phyloP scores from a whole-genome alignment of 164 flowering plant genomes.

The Magnolia sinica region DNA sequence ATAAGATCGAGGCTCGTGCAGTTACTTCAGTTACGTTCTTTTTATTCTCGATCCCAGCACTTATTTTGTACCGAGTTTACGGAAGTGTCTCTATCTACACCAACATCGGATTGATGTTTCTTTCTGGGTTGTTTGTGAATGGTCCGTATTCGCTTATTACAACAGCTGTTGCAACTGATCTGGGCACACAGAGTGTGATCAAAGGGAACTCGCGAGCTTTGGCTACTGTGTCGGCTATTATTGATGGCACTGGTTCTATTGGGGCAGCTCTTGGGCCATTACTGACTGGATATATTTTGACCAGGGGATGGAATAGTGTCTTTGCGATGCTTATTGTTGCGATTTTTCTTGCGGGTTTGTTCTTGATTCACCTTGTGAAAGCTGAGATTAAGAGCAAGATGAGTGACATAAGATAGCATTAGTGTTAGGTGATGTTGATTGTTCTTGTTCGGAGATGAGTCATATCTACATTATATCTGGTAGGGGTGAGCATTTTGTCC shows the following conservation, averaged over 20 bases:
- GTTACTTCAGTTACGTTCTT: conserved; percentile 70
- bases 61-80: conserved; percentile 61
- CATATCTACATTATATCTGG: neutral
- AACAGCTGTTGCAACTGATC: conserved; percentile 96
- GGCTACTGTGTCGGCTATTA: conserved; percentile 97
- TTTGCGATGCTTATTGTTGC: conserved; percentile 77
- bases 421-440: neutral
- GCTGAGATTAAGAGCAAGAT: conserved; percentile 56
- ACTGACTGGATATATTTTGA: conserved; percentile 85
- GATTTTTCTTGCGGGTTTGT: conserved; percentile 46
- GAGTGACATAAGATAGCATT: conserved; percentile 40
- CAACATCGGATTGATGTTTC: conserved; percentile 69
- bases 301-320: conserved; percentile 85
- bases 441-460: neutral
- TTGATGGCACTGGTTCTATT: conserved; percentile 97
- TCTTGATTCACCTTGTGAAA: conserved; percentile 60
- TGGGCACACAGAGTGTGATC: conserved; percentile 68
- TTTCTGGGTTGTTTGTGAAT: conserved; percentile 82
- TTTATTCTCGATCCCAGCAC: conserved; percentile 72
- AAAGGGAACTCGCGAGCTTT: conserved; percentile 84
- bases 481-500: conserved; percentile 5
- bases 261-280: conserved; percentile 98
- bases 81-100: conserved; percentile 65
- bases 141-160: conserved; percentile 98
- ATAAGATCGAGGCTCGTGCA: conserved; percentile 82